Evolutionary conservation across 352 stramenopile species (phyloP).

Genomic region (Globisporangium nodosum): DNA sequence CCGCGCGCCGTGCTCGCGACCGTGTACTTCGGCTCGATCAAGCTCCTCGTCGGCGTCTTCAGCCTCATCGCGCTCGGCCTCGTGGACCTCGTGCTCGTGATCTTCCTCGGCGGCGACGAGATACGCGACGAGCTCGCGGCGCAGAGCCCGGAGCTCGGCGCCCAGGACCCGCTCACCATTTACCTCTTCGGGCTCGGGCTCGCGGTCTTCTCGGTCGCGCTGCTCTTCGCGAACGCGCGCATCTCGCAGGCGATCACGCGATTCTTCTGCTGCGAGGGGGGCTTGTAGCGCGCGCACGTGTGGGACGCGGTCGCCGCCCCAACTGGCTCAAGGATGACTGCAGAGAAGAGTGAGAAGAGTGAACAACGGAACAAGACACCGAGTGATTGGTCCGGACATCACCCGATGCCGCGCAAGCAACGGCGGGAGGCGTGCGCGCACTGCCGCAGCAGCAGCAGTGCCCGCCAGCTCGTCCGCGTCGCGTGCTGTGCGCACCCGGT

Average conservation of each 20-base stretch:
- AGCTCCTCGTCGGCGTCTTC: constrained; percentile 27
- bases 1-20: constrained; percentile 31
- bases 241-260: constrained; percentile 42
- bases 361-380: neutral
- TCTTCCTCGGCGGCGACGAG: constrained; percentile 27
- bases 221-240: constrained; percentile 34
- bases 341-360: constrained; percentile 1
- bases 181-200: constrained; percentile 27
- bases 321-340: neutral
- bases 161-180: constrained; percentile 19
- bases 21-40: constrained; percentile 48
- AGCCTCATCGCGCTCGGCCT: constrained; percentile 26
- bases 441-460: constrained; percentile 6
- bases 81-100: constrained; percentile 21
- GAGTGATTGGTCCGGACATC: constrained; percentile 3
- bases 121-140: constrained; percentile 16
- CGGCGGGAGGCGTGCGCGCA: neutral
- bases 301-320: neutral
- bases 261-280: constrained; percentile 46
- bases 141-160: constrained; percentile 1
- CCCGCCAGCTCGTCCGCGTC: neutral
- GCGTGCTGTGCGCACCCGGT: neutral
- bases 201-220: constrained; percentile 22
- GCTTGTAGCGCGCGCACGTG: constrained; percentile 1
- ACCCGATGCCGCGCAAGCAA: constrained; percentile 1